Conservation (phyloP, 2,329 filamentous ascomycete species). For the Exophiala sp. region DNA sequence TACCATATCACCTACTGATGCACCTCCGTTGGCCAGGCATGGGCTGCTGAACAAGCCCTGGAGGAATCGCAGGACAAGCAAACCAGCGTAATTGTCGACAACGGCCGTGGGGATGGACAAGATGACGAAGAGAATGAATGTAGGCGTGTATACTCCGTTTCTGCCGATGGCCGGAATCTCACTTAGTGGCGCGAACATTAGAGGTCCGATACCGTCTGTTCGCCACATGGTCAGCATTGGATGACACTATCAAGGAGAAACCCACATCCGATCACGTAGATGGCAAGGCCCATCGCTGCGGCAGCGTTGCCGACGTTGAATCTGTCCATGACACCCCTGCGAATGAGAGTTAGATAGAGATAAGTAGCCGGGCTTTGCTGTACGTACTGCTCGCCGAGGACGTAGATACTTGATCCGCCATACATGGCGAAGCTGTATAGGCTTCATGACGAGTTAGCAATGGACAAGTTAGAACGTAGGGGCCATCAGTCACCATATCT, state of each 20-base stretch:
- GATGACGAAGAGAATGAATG: conserved; percentile 66
- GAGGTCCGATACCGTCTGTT: conserved; percentile 21
- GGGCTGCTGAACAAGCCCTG: conserved; percentile 65
- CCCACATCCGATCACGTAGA: conserved; percentile 42
- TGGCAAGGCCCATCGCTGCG: conserved; percentile 20
- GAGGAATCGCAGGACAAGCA: conserved; percentile 62
- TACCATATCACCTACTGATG: conserved; percentile 41
- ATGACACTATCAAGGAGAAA: neutral
- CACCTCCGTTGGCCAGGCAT: conserved; percentile 57
- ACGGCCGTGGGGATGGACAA: conserved; percentile 63
- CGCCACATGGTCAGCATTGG: neutral
- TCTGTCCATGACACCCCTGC: conserved; percentile 13
- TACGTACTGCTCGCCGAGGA: conserved; percentile 21
- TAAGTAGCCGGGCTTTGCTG: neutral
- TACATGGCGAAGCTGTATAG: conserved; percentile 26
- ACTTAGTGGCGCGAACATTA: conserved; percentile 58
- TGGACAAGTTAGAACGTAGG: neutral
- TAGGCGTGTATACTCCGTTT: conserved; percentile 64
- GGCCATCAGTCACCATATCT: conserved; percentile 17
- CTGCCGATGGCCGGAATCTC: conserved; percentile 66
- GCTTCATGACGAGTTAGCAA: neutral
- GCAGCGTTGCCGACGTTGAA: conserved; percentile 15
- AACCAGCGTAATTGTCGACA: conserved; percentile 59
- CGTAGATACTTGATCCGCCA: conserved; percentile 25
- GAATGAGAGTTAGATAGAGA: neutral